These are phyloP conservation scores for Cenchrus purpureus DNA, from an alignment of 176 grass and related monocot genomes.

Conservation along the genomic window DNA sequence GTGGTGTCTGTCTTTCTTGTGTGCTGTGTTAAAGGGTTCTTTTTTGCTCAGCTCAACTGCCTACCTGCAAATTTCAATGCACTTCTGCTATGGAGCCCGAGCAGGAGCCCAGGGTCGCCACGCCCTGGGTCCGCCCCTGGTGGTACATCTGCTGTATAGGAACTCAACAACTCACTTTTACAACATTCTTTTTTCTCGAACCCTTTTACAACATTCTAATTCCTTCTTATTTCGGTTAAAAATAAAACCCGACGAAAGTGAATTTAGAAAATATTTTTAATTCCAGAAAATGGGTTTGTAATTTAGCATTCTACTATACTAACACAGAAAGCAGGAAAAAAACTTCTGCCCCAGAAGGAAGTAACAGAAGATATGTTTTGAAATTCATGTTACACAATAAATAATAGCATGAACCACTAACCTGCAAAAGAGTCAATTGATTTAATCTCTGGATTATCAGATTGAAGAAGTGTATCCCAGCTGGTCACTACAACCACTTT, in stretches of 20 bases:
- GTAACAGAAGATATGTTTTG: slow-evolving; percentile 5
- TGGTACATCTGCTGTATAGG: background rate
- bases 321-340: slow-evolving; percentile 5
- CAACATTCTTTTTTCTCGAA: background rate
- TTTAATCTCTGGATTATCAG: slow-evolving; percentile 40
- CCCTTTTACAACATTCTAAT: background rate
- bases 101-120: no score
- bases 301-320: background rate
- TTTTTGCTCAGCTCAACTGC: no score
- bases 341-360: background rate
- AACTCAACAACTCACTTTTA: slow-evolving; percentile 17
- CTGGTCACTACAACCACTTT: slow-evolving; percentile 74
- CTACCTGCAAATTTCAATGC: no score
- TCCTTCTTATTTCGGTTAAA: background rate
- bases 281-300: background rate
- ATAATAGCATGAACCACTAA: slow-evolving; percentile 43
- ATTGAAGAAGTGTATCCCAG: slow-evolving; percentile 57
- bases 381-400: background rate
- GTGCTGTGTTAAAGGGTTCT: no score
- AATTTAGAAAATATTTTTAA: background rate
- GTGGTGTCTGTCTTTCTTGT: no score
- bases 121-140: no score
- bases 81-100: no score
- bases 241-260: background rate
- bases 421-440: slow-evolving; percentile 76